phyloP scores from a whole-genome alignment of 371 early-diverging fungal genomes.

The Blastocladiella emersonii region DNA sequence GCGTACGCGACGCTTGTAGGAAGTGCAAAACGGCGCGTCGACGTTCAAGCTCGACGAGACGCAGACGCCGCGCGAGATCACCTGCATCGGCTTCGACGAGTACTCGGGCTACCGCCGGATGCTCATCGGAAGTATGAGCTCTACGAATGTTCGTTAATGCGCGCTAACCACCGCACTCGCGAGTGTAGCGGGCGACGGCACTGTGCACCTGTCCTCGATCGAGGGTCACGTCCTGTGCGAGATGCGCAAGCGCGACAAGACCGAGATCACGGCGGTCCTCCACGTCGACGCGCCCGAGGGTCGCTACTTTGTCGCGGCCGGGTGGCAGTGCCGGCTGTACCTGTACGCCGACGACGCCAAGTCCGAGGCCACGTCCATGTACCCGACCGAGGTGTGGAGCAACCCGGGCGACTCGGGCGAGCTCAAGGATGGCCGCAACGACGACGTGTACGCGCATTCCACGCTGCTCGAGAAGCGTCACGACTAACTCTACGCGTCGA shows the following conservation, averaged over 20 bases:
- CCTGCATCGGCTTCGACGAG: conserved; percentile 27
- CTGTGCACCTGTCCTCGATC: conserved; percentile 33
- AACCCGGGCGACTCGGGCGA: background rate
- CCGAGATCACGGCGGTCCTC: conserved; percentile 30
- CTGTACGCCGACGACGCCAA: conserved; percentile 1
- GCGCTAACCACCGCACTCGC: conserved; percentile 12
- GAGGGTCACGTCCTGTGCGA: conserved; percentile 35
- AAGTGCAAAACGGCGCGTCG: background rate
- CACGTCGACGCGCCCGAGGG: conserved; percentile 36
- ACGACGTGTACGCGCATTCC: conserved; percentile 21
- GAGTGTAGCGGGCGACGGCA: conserved; percentile 28
- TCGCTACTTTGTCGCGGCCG: conserved; percentile 30
- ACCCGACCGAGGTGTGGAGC: conserved; percentile 18
- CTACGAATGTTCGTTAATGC: too few relatives aligned
- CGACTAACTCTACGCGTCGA: too few relatives aligned
- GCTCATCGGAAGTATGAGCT: background rate
- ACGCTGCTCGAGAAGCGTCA: background rate
- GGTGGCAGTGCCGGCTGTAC: conserved; percentile 24
- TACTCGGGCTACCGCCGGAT: background rate
- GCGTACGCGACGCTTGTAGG: background rate
- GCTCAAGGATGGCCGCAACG: conserved; percentile 11
- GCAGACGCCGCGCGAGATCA: conserved; percentile 9
- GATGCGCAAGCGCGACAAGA: conserved; percentile 23
- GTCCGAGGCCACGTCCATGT: conserved; percentile 10
- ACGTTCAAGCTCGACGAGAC: background rate